Evolutionary conservation across 75 land plant genomes (phyloP), one percentile per base, ranked within the genome.

Genomic region (Cupressus sempervirens): DNA sequence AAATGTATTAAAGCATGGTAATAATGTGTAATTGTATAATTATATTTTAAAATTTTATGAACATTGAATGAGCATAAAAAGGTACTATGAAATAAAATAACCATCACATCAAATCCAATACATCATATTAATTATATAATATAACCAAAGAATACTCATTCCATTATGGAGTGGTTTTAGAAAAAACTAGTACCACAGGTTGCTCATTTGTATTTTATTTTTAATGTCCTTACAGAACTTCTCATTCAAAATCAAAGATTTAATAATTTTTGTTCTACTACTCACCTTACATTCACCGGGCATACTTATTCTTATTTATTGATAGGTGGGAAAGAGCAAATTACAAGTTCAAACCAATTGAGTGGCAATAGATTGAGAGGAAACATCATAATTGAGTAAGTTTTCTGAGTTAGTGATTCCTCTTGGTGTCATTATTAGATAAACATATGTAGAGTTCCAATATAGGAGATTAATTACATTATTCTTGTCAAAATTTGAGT

Each of bases 361-460:
- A 76, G 46, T 76, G 80, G 45, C 80, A 76, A n/a, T 14, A 35
- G 23, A 76, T 76, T 76, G 45, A 76, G 26, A 76, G 34, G 46
- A 40, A 76, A 76, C 80, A 6, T 75, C 77, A 75, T 36, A 75
- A 75, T 75, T 4, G 41, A 34, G 77, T 75, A 75, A 35, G 18
- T 36, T 38, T 36, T 75, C 1, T 36, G 16, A 36, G 41, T 18
- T 12, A n/a, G 7, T 75, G 12, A 36, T 35, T 75, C 20, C 38
- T 75, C 4, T 75, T 38, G 30, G 29, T 67, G n/a, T 26, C 30
- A 67, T 62, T 62, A 62, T n/a, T 7, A 67, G 4, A 26, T 7
- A 20, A 30, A 67, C 3, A 67, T n/a, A 0, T n/a, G 8, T 7
- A 29, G 7, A 5, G 32, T 67, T 26, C 70, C 29, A n/a, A 67